Conservation (phyloP, 2,329 filamentous ascomycete species). For the Pyrenophora tritici-repentis region DNA sequence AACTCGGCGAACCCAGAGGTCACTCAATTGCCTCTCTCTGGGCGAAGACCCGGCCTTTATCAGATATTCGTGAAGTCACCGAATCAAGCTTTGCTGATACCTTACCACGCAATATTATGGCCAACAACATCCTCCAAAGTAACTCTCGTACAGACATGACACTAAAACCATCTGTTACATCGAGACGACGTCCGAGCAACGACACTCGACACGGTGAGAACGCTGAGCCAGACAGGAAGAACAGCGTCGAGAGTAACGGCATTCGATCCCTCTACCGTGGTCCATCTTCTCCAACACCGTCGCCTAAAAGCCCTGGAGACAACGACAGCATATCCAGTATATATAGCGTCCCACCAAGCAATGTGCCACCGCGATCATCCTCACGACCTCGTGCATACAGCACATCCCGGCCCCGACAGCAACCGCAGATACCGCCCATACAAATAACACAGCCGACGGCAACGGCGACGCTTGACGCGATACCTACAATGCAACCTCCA, state of each 20-base stretch:
- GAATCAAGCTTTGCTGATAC: slow-evolving; percentile 54
- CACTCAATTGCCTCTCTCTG: slow-evolving; percentile 34
- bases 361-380: slow-evolving; percentile 54
- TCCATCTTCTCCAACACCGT: slow-evolving; percentile 37
- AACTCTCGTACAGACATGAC: slow-evolving; percentile 37
- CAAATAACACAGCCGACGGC: slow-evolving; percentile 22
- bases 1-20: slow-evolving; percentile 31
- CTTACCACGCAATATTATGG: slow-evolving; percentile 34
- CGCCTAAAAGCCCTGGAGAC: slow-evolving; percentile 40
- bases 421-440: slow-evolving; percentile 22
- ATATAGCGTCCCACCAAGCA: slow-evolving; percentile 53
- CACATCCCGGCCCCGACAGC: slow-evolving; percentile 28
- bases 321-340: slow-evolving; percentile 50
- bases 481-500: slow-evolving; percentile 27
- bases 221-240: slow-evolving; percentile 35
- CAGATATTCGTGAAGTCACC: slow-evolving; percentile 57
- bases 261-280: slow-evolving; percentile 34
- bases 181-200: slow-evolving; percentile 38
- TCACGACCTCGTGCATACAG: slow-evolving; percentile 44
- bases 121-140: slow-evolving; percentile 28
- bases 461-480: slow-evolving; percentile 9
- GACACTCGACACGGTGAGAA: slow-evolving; percentile 37
- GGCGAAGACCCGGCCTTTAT: slow-evolving; percentile 51
- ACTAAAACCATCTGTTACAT: slow-evolving; percentile 39
- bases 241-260: slow-evolving; percentile 34